Evolutionary conservation across 2,329 filamentous ascomycete species (phyloP), one percentile per base, ranked within the genome.

Genomic region (Fusarium luffae): DNA sequence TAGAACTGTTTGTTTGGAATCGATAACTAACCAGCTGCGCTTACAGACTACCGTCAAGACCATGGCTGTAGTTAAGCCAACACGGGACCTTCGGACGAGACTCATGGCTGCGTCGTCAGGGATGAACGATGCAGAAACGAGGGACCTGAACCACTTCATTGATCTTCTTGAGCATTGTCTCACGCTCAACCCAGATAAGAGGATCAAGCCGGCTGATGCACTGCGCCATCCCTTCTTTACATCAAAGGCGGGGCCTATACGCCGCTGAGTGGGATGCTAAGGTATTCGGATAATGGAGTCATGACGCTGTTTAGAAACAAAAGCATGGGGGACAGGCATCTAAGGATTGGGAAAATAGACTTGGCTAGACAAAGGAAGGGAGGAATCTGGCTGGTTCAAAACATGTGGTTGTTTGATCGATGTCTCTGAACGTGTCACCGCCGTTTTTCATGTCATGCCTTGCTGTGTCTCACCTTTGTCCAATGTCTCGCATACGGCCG

Each of bases 81-180:
- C 90, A 55, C 87, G 93, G 59, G 94, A 97, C 79, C 84, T 99
- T 50, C 93, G 93, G 75, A 91, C 92, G 3, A 88, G 94, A 71
- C 85, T 99, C 54, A 85, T 92, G 78, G 89, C 90, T 66, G 92
- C 90, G 23, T 90, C 90, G 8, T 89, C 88, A 59, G 91, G 90
- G 54, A 90, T 97, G 85, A 89, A 85, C 51, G 91, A 94, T 66
- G 83, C 84, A 12, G 93, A 96, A 78, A 83, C 87, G 41, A 92
- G 90, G 78, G 93, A 98, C 74, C 82, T 98, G 66, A 90, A 91
- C 63, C 85, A 91, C 55, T 97, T 99, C 79, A 86, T 93, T 72
- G 94, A 98, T 79, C 82, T 99, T 50, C 82, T 99, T 60, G 94
- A 97, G 76, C 91, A 92, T 58, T 98, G 94, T 77, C 84, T 99